Base-by-base conservation (phyloP, 129 eudicot species). In the Pseudognaphalium luteoalbum region DNA sequence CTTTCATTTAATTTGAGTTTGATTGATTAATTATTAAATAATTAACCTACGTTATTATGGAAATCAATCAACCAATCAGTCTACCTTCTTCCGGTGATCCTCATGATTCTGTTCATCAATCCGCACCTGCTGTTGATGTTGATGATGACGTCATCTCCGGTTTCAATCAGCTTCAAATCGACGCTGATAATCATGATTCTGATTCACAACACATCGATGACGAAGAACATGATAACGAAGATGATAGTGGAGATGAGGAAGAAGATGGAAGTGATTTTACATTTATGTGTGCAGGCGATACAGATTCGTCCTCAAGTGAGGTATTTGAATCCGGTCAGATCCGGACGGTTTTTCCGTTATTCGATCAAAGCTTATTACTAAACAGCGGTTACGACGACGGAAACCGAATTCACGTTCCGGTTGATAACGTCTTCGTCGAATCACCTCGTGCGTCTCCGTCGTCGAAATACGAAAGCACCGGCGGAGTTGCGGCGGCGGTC, bases 221-320 rank as follows among this genome's bases (percentile, higher is more conserved):
- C 20, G 72, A 81, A 12, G 70, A 51, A 0, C 63, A 57, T n/a
- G 74, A 80, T 3, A 34, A 70, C 0, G 72, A 74, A 0, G 72
- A 56, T 0, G 78, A 77, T 0, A 70, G 61, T 0, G 82, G 76
- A 0, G 75, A 67, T 0, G 85, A 25, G 1, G 28, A 85, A 0
- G 89, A 81, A 4, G 73, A 80, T 0, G 88, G 84, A 0, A 92
- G 81, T 0, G 97, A 91, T 11, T 89, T 89, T 60, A 83, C 90
- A 7, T 91, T 91, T 67, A 58, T 70, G 54, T 78, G 71, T 62
- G 76, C 37, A 17, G 75, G 78, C 1, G 80, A 59, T 3, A 69
- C 76, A 41, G 47, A 67, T 21, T 72, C 87, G 16, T 62, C 66
- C 58, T 60, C 76, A 0, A 16, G 82, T 5, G 86, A 82, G 5